Evolutionary conservation across 2,329 filamentous ascomycete species (phyloP).

Genomic region (Cladosporium sp.): DNA sequence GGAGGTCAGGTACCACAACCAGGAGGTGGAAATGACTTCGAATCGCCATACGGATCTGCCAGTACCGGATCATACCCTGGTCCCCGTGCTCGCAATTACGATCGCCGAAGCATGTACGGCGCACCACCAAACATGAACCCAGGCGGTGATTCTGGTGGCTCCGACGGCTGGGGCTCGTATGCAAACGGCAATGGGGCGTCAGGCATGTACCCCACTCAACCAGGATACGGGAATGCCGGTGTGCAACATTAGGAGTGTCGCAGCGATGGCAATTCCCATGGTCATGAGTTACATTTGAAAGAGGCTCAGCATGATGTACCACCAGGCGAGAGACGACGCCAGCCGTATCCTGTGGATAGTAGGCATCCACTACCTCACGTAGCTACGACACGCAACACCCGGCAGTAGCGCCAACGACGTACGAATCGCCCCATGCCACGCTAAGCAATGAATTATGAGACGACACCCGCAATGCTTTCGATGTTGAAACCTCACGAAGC

Average conservation of each 20-base stretch:
- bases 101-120: slow-evolving; percentile 28
- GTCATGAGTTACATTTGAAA: not conserved
- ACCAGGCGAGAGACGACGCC: not conserved
- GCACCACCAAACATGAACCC: slow-evolving; percentile 16
- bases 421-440: not conserved
- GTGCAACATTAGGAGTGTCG: slow-evolving; percentile 12
- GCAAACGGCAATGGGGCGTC: not conserved
- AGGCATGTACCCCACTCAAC: slow-evolving; percentile 6
- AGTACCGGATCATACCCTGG: slow-evolving; percentile 17
- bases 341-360: not conserved
- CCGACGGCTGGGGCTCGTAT: slow-evolving; percentile 27
- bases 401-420: not conserved
- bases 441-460: not conserved
- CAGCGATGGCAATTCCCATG: not conserved
- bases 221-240: slow-evolving; percentile 9
- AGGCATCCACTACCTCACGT: not conserved
- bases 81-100: slow-evolving; percentile 19
- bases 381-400: not conserved
- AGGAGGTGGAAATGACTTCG: slow-evolving; percentile 20
- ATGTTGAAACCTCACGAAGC: not conserved
- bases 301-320: not conserved
- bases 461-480: not conserved
- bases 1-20: slow-evolving; percentile 16
- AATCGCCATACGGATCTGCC: slow-evolving; percentile 23
- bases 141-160: slow-evolving; percentile 20